Base-by-base conservation (phyloP, 2,329 filamentous ascomycete species). In the Fusarium napiforme region DNA sequence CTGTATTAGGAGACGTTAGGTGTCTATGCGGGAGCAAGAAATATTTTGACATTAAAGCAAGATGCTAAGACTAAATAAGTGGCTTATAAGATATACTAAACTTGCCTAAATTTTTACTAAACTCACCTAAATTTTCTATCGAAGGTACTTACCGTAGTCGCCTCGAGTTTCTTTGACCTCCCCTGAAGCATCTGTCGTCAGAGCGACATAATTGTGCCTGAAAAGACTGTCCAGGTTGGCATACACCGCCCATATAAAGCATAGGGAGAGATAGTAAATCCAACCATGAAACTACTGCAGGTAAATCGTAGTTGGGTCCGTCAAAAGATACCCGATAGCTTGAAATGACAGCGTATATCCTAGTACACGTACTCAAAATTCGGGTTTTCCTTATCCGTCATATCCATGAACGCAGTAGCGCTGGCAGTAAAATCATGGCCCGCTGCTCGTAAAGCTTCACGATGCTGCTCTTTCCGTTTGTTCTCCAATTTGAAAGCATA, bases 321-420 rank as follows among this genome's bases (percentile, higher is more conserved):
- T 39, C 5, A 14, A 11, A 40, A 28, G 23, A 40, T 11, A 18
- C 4, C 19, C 6, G 19, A 19, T 37, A 53, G 34, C 37, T 55
- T 30, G 37, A 23, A 19, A 32, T 23, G 50, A 21, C 19, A 30
- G 46, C 30, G 26, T 7, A 26, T 21, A n/a, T 23, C 8, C 50
- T 73, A 84, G 49, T 84, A 84, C 4, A 84, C 80, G 42, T 84
- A 83, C 16, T 77, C 78, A 72, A 84, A 84, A 49, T 84, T 83
- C 1, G 81, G 82, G 37, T 85, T 85, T 76, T 85, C 81, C 68
- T 78, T 79, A 61, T 85, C 84, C 32, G 83, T 84, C 77, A 85
- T 72, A 28, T 85, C 83, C 4, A 69, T 79, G 47, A 85, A 85
- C 0, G 82, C 84, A 3, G 83, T 85, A 18, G 75, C 78, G 34